phyloP scores from a whole-genome alignment of 163 green algal genomes.

The Scenedesmus sp. region DNA sequence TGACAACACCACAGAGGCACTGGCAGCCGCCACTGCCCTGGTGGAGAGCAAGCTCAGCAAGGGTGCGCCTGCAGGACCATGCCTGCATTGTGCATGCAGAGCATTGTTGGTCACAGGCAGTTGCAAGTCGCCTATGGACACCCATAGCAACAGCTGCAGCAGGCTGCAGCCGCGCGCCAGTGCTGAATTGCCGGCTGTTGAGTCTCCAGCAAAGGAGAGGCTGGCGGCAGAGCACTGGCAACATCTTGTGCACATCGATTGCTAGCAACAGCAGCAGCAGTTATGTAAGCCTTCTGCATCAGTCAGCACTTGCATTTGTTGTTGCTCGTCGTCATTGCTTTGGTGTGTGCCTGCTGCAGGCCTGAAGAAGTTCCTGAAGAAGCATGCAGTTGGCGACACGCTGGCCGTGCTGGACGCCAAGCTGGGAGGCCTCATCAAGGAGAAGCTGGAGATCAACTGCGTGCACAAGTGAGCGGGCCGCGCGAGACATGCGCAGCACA shows the following conservation, averaged over 20 bases:
- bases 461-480: conserved; percentile 78
- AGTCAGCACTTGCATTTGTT: too few relatives aligned
- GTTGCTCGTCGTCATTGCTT: too few relatives aligned
- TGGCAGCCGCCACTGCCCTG: conserved; percentile 94
- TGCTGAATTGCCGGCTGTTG: too few relatives aligned
- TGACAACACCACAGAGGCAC: conserved; percentile 97
- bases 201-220: too few relatives aligned
- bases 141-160: background rate
- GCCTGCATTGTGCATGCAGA: too few relatives aligned
- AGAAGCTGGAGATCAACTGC: conserved; percentile 97
- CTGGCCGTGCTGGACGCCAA: conserved; percentile 97
- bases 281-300: too few relatives aligned
- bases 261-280: too few relatives aligned
- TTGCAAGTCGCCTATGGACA: background rate
- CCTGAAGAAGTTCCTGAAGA: conserved; percentile 99
- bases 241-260: too few relatives aligned
- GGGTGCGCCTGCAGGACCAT: conserved; percentile 61
- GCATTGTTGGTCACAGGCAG: too few relatives aligned
- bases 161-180: background rate
- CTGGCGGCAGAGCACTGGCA: too few relatives aligned
- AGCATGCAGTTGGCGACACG: conserved; percentile 88
- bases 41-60: conserved; percentile 99
- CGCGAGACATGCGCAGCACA: too few relatives aligned
- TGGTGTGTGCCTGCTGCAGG: conserved; percentile 53
- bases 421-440: conserved; percentile 97